Evolutionary conservation across 208 protist genomes (phyloP).

Genomic region (Zelonia costaricensis): DNA sequence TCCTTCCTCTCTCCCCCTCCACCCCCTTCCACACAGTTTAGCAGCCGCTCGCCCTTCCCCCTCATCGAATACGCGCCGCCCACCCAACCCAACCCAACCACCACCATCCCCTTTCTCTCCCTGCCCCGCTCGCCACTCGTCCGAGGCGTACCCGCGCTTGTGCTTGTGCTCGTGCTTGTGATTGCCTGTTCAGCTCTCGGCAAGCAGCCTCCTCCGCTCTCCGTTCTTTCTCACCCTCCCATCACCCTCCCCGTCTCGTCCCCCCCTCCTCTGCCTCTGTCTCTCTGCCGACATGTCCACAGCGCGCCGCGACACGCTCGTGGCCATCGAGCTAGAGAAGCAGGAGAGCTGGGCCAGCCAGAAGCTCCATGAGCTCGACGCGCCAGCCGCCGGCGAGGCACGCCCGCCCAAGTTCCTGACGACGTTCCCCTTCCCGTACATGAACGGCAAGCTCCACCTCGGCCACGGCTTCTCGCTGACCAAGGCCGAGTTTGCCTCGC

Average conservation of each 20-base stretch:
- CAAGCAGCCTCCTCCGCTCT: neutral
- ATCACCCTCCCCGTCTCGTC: neutral
- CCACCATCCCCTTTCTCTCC: too few relatives aligned
- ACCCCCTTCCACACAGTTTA: too few relatives aligned
- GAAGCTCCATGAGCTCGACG: constrained; percentile 70
- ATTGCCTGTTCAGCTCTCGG: too few relatives aligned
- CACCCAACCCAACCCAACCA: too few relatives aligned
- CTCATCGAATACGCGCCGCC: too few relatives aligned
- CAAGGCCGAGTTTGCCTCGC: constrained; percentile 99
- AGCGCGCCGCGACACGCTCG: constrained; percentile 68
- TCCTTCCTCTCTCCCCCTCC: too few relatives aligned
- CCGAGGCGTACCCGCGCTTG: too few relatives aligned
- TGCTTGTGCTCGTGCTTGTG: too few relatives aligned
- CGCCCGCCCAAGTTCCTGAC: constrained; percentile 95
- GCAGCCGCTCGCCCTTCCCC: too few relatives aligned
- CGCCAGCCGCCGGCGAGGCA: constrained; percentile 46
- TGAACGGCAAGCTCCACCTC: constrained; percentile 99
- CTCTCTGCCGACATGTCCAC: too few relatives aligned
- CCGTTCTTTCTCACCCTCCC: neutral
- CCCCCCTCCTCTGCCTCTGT: neutral
- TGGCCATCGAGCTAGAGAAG: constrained; percentile 67
- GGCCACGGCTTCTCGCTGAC: constrained; percentile 99
- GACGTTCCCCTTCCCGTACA: constrained; percentile 99
- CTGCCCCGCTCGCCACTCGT: too few relatives aligned
- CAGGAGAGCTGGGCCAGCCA: constrained; percentile 65